Conservation (phyloP, 345 rosid genomes). For the Aquilaria sinensis region DNA sequence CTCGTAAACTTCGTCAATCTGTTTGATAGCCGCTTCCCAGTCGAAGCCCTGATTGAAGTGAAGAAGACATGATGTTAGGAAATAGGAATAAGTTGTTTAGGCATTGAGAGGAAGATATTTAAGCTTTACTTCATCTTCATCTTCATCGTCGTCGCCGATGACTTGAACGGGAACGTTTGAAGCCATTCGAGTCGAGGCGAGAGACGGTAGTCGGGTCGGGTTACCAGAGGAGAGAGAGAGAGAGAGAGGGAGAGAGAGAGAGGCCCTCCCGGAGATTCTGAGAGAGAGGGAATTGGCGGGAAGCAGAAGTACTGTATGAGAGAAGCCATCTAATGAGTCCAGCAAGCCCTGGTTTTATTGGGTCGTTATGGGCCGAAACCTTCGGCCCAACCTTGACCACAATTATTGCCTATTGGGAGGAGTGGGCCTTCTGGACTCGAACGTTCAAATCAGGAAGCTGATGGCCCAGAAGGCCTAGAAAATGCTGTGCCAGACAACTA, state of each 20-base stretch:
- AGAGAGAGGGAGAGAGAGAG: not conserved
- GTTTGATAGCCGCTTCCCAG: constrained; percentile 94
- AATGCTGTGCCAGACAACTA: too few species aligned
- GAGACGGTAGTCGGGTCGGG: not conserved
- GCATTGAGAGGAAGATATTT: not conserved
- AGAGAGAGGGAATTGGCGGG: constrained; percentile 1
- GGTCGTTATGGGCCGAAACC: too few species aligned
- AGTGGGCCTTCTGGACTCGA: too few species aligned
- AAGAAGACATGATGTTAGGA: not conserved
- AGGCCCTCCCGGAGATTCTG: not conserved
- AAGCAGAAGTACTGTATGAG: not conserved
- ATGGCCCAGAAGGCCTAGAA: too few species aligned
- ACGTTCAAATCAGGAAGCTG: too few species aligned
- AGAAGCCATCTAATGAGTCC: not conserved
- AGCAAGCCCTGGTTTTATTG: too few species aligned
- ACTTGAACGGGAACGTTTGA: constrained; percentile 3
- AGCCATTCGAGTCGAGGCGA: not conserved
- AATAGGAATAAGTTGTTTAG: too few species aligned
- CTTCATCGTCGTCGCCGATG: constrained; percentile 10
- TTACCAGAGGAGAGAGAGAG: not conserved
- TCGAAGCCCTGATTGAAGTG: constrained; percentile 47
- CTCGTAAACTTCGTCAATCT: constrained; percentile 67
- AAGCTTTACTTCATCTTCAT: constrained; percentile 8
- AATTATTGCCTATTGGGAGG: too few species aligned
- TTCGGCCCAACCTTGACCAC: too few species aligned